Conservation (phyloP, 306 rosid species). For the Fagus sylvatica region DNA sequence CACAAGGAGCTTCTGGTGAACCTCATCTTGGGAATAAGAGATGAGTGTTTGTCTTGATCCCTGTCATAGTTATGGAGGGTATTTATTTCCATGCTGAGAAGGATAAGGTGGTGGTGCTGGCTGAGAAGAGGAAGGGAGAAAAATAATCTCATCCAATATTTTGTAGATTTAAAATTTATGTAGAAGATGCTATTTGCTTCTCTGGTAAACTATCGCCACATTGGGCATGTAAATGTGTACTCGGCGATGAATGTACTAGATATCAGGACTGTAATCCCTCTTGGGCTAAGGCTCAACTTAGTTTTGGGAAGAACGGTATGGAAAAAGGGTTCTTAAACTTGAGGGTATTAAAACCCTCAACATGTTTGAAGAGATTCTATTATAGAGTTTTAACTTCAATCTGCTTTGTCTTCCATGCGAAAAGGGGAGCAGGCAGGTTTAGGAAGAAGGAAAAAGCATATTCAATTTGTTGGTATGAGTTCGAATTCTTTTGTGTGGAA, state of each 20-base stretch:
- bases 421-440: neutral
- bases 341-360: neutral
- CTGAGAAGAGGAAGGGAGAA: neutral
- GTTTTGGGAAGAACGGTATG: neutral
- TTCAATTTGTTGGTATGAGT: no score
- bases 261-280: neutral
- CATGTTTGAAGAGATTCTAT: neutral
- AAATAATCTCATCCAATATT: neutral
- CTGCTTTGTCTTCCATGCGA: neutral
- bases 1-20: conserved; percentile 29
- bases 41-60: conserved; percentile 4
- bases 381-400: neutral
- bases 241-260: neutral
- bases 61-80: neutral
- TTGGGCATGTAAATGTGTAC: neutral
- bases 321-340: neutral
- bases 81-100: conserved; percentile 2
- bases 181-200: neutral
- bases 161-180: conserved; percentile 1
- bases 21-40: conserved; percentile 24
- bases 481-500: no score
- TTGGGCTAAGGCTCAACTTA: neutral
- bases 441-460: neutral
- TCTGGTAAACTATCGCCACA: conserved; percentile 14
- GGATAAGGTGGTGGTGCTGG: conserved; percentile 2